phyloP scores from a whole-genome alignment of 2,329 filamentous ascomycete genomes.

The Teratosphaeria pseudoeucalypti region DNA sequence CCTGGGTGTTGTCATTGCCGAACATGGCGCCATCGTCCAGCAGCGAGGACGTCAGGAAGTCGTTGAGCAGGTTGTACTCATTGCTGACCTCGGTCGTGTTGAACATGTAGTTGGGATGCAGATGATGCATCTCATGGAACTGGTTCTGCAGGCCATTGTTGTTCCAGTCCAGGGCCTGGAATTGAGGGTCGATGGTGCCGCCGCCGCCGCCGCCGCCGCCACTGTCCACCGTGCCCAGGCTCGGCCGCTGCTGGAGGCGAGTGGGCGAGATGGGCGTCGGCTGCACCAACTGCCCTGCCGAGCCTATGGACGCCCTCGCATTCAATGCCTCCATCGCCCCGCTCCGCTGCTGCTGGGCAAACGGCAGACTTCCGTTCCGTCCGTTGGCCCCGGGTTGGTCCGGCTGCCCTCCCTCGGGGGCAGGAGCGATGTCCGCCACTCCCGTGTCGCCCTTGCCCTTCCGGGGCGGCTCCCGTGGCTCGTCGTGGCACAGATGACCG shows the following conservation, averaged over 20 bases:
- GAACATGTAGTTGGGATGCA: slow-evolving; percentile 92
- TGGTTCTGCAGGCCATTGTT: slow-evolving; percentile 65
- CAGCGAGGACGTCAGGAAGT: slow-evolving; percentile 86
- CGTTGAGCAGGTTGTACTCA: slow-evolving; percentile 93
- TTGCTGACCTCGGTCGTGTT: slow-evolving; percentile 86
- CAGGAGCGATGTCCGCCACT: slow-evolving; percentile 26
- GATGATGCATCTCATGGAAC: slow-evolving; percentile 88
- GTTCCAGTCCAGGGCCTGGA: slow-evolving; percentile 52
- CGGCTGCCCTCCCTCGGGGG: slow-evolving; percentile 6
- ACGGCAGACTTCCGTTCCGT: slow-evolving; percentile 14
- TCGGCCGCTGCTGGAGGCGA: slow-evolving; percentile 46
- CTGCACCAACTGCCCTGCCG: slow-evolving; percentile 57
- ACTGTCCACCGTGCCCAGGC: slow-evolving; percentile 40
- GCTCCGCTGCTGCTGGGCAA: neutral
- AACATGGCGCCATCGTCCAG: slow-evolving; percentile 56
- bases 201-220: slow-evolving; percentile 1
- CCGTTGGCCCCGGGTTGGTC: neutral
- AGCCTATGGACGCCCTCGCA: slow-evolving; percentile 1
- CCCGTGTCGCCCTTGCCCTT: slow-evolving; percentile 54
- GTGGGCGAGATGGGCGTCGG: slow-evolving; percentile 58
- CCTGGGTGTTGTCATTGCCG: slow-evolving; percentile 33
- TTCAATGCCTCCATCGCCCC: neutral
- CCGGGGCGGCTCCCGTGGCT: slow-evolving; percentile 80
- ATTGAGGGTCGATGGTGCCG: slow-evolving; percentile 19
- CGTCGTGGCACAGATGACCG: slow-evolving; percentile 95